phyloP scores from a whole-genome alignment of 352 stramenopile genomes.

The Phytophthora citricola region DNA sequence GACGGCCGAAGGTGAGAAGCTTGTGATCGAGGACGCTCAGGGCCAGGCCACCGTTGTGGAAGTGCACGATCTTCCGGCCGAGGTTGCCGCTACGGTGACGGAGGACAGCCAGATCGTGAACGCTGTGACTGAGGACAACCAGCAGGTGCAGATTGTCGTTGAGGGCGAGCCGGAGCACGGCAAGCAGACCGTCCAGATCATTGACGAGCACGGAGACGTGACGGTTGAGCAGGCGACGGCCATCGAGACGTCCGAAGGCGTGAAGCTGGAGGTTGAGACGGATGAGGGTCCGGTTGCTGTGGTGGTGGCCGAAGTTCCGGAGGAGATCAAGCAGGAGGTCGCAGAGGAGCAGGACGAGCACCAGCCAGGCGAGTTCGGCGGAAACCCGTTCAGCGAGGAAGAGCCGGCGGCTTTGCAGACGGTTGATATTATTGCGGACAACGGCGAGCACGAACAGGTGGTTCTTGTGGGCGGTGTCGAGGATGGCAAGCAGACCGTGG shows the following conservation, averaged over 20 bases:
- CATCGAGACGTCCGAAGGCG: neutral
- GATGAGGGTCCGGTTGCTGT: neutral
- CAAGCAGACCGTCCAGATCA: neutral
- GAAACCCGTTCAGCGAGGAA: no score
- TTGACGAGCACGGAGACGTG: neutral
- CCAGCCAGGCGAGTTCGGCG: no score
- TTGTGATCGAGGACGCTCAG: neutral
- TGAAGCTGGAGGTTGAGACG: neutral
- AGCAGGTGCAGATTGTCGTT: neutral
- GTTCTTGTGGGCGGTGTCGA: neutral
- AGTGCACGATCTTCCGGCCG: neutral
- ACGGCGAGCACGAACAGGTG: neutral
- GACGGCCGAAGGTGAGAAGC: neutral
- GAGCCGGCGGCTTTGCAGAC: no score
- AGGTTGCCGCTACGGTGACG: neutral
- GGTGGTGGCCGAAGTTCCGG: neutral
- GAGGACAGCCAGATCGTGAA: neutral
- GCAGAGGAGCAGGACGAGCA: no score
- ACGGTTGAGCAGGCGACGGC: neutral
- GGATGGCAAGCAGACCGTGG: neutral
- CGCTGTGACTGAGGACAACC: neutral
- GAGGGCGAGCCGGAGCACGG: neutral
- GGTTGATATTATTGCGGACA: neutral
- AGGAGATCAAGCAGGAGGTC: no score
- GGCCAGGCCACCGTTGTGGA: neutral